Conservation (phyloP, 2,329 filamentous ascomycete species). For the Xylaria sp. region DNA sequence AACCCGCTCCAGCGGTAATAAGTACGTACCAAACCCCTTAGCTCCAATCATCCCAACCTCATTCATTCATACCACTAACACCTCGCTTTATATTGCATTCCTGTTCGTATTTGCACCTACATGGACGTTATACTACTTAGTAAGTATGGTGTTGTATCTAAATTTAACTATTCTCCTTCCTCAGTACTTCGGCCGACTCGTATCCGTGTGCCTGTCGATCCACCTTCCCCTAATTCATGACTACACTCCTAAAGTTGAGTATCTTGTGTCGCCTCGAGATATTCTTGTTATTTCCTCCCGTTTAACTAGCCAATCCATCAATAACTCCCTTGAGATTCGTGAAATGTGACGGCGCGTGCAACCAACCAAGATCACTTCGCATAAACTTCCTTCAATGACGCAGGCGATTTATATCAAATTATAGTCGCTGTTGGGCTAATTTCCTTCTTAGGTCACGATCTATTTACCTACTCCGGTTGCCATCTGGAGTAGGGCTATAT, state of each 20-base stretch:
- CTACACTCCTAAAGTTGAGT: too few relatives aligned
- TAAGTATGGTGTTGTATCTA: slow-evolving; percentile 8
- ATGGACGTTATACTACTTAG: neutral
- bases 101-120: too few relatives aligned
- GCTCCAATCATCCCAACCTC: neutral
- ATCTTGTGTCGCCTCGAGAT: too few relatives aligned
- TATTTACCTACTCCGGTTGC: neutral
- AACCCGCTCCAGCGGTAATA: neutral
- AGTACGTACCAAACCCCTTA: too few relatives aligned
- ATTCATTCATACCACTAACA: neutral
- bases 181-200: slow-evolving; percentile 1
- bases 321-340: neutral
- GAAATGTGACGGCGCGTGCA: neutral
- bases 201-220: slow-evolving; percentile 5
- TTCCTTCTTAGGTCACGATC: neutral
- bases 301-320: too few relatives aligned
- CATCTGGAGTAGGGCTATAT: neutral
- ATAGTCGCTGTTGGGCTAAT: too few relatives aligned
- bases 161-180: slow-evolving; percentile 14
- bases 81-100: neutral
- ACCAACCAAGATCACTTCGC: neutral
- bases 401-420: neutral
- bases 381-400: neutral
- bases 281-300: too few relatives aligned
- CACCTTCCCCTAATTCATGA: too few relatives aligned